phyloP scores from a whole-genome alignment of 2,329 filamentous ascomycete genomes.

The Amauroascus niger region DNA sequence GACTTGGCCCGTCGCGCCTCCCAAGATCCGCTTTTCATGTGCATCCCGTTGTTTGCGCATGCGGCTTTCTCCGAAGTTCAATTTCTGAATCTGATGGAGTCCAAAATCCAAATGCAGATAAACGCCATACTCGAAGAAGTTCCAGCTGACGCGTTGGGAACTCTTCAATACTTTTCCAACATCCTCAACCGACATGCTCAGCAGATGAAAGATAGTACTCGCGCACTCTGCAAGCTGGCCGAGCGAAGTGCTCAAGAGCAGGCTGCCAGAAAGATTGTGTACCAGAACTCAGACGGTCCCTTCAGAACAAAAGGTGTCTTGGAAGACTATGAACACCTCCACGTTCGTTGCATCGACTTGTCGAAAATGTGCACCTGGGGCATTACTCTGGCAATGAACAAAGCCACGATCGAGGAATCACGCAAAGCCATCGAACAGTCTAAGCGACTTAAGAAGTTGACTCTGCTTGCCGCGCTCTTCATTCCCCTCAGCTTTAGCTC shows the following conservation, averaged over 20 bases:
- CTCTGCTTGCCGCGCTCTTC: constrained; percentile 23
- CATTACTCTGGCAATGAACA: constrained; percentile 21
- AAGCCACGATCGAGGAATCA: constrained; percentile 21
- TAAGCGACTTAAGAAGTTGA: constrained; percentile 22
- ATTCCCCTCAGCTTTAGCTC: constrained; percentile 22
- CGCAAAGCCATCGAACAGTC: constrained; percentile 22
- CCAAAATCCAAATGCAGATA: constrained; percentile 15
- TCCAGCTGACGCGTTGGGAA: constrained; percentile 12
- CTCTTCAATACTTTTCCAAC: constrained; percentile 14
- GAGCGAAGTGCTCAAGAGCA: constrained; percentile 5
- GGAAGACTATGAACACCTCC: constrained; percentile 17
- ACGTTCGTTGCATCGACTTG: constrained; percentile 11
- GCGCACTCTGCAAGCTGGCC: constrained; percentile 11
- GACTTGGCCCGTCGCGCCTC: constrained; percentile 6
- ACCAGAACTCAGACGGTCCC: neutral
- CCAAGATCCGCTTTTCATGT: constrained; percentile 8
- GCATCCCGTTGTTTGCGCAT: constrained; percentile 10
- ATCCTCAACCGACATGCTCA: constrained; percentile 14
- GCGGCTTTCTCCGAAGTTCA: constrained; percentile 15
- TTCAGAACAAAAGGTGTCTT: constrained; percentile 11
- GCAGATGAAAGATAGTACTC: constrained; percentile 13
- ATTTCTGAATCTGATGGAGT: constrained; percentile 19
- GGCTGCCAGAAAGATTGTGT: too few relatives aligned
- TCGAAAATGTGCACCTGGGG: constrained; percentile 13
- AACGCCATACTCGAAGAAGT: neutral